These are phyloP conservation scores for Solanum ossicruentum DNA, from an alignment of 257 asterid genomes.

Conservation along the genomic window DNA sequence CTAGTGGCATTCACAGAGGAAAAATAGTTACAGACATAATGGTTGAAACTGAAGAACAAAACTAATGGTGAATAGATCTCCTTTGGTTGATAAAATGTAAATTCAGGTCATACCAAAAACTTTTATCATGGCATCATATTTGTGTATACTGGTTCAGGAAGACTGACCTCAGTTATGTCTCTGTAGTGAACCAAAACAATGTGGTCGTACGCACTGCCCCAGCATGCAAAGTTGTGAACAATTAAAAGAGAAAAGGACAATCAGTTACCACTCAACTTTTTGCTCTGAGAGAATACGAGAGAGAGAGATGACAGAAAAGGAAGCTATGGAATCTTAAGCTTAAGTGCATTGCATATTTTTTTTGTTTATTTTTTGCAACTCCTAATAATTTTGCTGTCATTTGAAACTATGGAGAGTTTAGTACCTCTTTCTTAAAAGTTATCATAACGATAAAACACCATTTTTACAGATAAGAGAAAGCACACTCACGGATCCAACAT, in stretches of 20 bases:
- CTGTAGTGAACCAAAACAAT: conserved; percentile 80
- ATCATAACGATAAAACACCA: not conserved
- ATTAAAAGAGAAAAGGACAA: not conserved
- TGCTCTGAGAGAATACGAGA: not conserved
- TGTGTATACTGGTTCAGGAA: conserved; percentile 2
- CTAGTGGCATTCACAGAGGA: not conserved
- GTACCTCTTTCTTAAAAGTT: not conserved
- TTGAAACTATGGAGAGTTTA: not conserved
- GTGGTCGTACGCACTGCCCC: conserved; percentile 50
- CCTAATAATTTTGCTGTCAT: not conserved
- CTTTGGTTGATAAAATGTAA: not conserved
- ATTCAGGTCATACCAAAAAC: not conserved
- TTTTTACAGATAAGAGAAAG: not conserved
- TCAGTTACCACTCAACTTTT: not conserved
- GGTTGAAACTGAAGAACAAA: not conserved
- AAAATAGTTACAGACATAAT: not conserved
- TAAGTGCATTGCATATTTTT: not conserved
- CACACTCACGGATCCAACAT: conserved; percentile 81
- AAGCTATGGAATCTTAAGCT: not conserved
- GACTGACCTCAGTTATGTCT: conserved; percentile 53
- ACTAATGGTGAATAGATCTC: not conserved
- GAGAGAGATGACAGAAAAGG: not conserved
- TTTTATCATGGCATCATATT: not conserved
- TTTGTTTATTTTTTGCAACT: not conserved
- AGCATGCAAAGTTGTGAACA: not conserved